phyloP scores from a whole-genome alignment of 495 filamentous ascomycete genomes.

The Talaromyces proteolyticus region DNA sequence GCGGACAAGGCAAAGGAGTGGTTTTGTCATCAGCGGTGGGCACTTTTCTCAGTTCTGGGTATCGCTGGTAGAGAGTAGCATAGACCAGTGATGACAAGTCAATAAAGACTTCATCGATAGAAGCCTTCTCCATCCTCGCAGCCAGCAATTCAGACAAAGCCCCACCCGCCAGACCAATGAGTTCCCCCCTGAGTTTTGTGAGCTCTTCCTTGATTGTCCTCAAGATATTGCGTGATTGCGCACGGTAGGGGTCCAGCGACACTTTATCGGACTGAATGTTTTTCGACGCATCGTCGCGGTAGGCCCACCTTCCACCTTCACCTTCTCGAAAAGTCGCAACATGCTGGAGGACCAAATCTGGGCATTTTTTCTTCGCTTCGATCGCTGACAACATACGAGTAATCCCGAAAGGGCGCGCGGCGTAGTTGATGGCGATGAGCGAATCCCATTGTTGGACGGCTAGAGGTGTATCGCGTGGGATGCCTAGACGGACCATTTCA shows the following conservation, averaged over 20 bases:
- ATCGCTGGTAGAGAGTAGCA: conserved; percentile 66
- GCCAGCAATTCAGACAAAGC: conserved; percentile 48
- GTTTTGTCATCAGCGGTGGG: conserved; percentile 65
- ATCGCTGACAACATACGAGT: conserved; percentile 63
- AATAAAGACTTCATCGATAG: conserved; percentile 87
- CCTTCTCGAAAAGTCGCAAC: conserved; percentile 95
- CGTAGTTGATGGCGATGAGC: conserved; percentile 94
- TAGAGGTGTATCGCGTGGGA: conserved; percentile 68
- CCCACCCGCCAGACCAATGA: conserved; percentile 9
- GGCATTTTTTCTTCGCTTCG: conserved; percentile 88
- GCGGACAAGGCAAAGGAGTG: conserved; percentile 66
- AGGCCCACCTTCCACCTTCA: conserved; percentile 78
- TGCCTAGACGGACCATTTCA: conserved; percentile 79
- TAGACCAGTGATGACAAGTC: conserved; percentile 83
- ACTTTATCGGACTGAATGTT: conserved; percentile 88
- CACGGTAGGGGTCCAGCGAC: conserved; percentile 85
- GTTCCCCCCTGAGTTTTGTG: conserved; percentile 19
- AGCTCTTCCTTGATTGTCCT: conserved; percentile 73
- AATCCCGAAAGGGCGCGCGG: conserved; percentile 75
- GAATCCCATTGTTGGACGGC: conserved; percentile 81
- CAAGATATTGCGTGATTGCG: conserved; percentile 78
- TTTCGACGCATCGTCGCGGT: conserved; percentile 67
- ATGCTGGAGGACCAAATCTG: conserved; percentile 79
- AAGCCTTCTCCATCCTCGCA: conserved; percentile 76
- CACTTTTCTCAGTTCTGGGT: conserved; percentile 62